Evolutionary conservation across 768 basidiomycete genomes (phyloP).

Genomic region (Cantharellus cinnabarinus): DNA sequence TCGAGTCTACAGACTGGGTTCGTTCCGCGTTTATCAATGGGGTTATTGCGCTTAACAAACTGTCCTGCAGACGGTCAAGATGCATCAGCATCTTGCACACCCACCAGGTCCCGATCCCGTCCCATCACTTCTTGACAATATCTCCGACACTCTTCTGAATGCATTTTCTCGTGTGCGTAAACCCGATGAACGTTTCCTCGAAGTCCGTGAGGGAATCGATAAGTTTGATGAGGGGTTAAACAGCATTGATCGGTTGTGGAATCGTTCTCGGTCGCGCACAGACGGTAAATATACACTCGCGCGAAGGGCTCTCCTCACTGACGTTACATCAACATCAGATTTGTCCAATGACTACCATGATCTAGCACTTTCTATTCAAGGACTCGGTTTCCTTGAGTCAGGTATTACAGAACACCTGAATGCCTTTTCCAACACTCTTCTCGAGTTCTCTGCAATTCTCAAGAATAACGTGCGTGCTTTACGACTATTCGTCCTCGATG

Average conservation of each 20-base stretch:
- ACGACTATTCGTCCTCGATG: not conserved
- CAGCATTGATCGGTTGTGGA: constrained; percentile 63
- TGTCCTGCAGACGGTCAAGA: constrained; percentile 59
- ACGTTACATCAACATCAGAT: constrained; percentile 37
- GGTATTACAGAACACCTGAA: constrained; percentile 97
- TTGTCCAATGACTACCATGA: constrained; percentile 95
- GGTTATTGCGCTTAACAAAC: not conserved
- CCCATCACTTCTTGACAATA: constrained; percentile 72
- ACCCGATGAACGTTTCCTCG: constrained; percentile 86
- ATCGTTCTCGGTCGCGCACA: constrained; percentile 54
- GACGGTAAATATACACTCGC: constrained; percentile 37
- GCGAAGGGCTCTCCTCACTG: not conserved
- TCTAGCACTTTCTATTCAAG: constrained; percentile 86
- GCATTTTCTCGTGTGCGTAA: constrained; percentile 92
- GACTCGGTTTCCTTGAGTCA: constrained; percentile 91
- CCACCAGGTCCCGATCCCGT: constrained; percentile 69
- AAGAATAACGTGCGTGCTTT: constrained; percentile 47
- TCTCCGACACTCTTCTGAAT: constrained; percentile 90
- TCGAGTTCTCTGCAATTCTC: constrained; percentile 82
- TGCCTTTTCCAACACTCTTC: constrained; percentile 85
- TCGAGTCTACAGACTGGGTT: constrained; percentile 98
- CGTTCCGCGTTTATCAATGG: constrained; percentile 11
- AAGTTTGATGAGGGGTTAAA: constrained; percentile 90
- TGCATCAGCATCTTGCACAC: constrained; percentile 91
- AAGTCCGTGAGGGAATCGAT: constrained; percentile 81